These are phyloP conservation scores for Rhodamnia rubescens DNA, from an alignment of 345 rosid species.

Conservation along the genomic window DNA sequence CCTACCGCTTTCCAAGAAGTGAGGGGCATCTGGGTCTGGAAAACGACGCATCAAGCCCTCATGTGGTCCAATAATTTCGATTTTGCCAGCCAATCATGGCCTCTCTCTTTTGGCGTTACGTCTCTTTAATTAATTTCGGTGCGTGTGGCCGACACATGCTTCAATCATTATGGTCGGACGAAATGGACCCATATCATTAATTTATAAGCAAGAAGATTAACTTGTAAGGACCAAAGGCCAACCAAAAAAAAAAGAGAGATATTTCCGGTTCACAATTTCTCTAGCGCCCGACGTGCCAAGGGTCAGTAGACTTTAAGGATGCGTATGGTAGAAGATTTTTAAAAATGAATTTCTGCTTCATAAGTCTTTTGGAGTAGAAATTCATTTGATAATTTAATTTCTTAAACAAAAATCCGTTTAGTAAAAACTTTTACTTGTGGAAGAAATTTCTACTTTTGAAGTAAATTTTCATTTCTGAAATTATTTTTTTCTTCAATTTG, in stretches of 20 bases:
- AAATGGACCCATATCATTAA: neutral
- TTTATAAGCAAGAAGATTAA: neutral
- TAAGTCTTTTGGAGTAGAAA: no score
- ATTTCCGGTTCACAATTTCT: neutral
- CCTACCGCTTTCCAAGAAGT: neutral
- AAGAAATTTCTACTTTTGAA: no score
- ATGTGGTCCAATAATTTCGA: neutral
- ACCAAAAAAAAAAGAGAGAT: neutral
- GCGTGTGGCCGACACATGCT: neutral
- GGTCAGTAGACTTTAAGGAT: rapidly evolving
- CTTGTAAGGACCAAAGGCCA: neutral
- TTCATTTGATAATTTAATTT: no score
- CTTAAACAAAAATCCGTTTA: no score
- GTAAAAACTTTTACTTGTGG: no score
- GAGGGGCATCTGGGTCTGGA: neutral
- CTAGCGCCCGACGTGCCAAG: neutral
- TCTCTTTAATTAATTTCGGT: neutral
- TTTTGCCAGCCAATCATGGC: neutral
- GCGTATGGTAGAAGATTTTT: no score
- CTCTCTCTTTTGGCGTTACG: neutral
- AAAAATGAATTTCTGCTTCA: no score
- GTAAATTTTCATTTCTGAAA: no score
- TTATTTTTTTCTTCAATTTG: no score
- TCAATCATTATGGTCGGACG: neutral
- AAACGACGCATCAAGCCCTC: neutral